phyloP scores from a whole-genome alignment of 805 yeast genomes.

The Yarrowia deformans region DNA sequence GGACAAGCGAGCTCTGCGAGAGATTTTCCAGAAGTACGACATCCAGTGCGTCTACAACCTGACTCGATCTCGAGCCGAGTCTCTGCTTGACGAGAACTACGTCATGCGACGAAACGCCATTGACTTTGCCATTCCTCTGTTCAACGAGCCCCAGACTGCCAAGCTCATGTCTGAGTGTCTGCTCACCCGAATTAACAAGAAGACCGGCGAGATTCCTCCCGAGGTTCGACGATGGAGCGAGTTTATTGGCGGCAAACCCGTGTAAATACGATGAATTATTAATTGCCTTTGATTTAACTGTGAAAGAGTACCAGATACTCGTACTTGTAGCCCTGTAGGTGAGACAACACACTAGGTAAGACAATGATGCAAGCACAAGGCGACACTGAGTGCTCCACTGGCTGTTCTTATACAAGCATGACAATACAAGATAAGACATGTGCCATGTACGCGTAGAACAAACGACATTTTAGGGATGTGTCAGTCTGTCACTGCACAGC shows the following conservation, averaged over 20 bases:
- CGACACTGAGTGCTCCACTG: too few species aligned
- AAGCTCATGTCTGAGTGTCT: conserved; percentile 77
- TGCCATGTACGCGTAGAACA: too few species aligned
- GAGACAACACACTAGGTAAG: too few species aligned
- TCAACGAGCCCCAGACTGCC: conserved; percentile 96
- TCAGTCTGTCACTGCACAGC: too few species aligned
- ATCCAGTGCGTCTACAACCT: conserved; percentile 89
- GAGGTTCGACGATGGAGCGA: conserved; percentile 98
- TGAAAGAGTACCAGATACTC: too few species aligned
- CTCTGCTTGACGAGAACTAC: conserved; percentile 85
- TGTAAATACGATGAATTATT: conserved; percentile 47
- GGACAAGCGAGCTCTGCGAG: conserved; percentile 92
- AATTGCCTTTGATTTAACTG: conserved; percentile 4
- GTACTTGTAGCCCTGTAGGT: too few species aligned
- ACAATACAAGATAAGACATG: too few species aligned
- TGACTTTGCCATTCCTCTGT: conserved; percentile 94
- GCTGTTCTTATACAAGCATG: too few species aligned
- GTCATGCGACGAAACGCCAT: conserved; percentile 99
- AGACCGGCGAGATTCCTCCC: conserved; percentile 66
- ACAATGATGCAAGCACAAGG: too few species aligned
- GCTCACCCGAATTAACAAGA: conserved; percentile 61
- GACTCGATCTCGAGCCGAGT: conserved; percentile 88
- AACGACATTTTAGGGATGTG: too few species aligned
- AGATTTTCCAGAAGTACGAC: conserved; percentile 85
- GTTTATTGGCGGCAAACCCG: conserved; percentile 92